phyloP scores from a whole-genome alignment of 192 early-diverging fungal genomes.

The Jimgerdemannia lactiflua region DNA sequence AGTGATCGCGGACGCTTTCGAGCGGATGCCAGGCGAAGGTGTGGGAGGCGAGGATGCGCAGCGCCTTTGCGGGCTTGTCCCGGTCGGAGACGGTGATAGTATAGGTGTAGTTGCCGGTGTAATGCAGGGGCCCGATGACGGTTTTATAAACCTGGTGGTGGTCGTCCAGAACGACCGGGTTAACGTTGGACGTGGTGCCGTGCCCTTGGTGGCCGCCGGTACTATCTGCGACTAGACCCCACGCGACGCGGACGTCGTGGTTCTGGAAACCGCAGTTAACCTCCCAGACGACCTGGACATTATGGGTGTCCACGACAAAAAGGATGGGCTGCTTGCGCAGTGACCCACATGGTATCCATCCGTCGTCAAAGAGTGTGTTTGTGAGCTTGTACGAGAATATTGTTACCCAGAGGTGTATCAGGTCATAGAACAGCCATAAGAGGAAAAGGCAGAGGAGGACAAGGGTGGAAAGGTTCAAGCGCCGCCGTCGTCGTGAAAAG shows the following conservation, averaged over 20 bases:
- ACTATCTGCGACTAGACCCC: conserved; percentile 4
- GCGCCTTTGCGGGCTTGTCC: conserved; percentile 13
- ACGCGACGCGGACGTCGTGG: conserved; percentile 38
- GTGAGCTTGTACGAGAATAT: conserved; percentile 33
- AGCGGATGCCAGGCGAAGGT: conserved; percentile 23
- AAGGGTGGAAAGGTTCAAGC: conserved; percentile 25
- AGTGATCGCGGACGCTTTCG: conserved; percentile 7
- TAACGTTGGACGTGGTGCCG: conserved; percentile 2
- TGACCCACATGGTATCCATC: conserved; percentile 39
- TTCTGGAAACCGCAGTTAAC: conserved; percentile 45
- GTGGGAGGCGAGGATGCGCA: conserved; percentile 21
- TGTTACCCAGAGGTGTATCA: conserved; percentile 1
- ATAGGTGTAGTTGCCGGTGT: conserved; percentile 19
- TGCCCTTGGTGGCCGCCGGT: conserved; percentile 4
- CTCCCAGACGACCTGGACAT: conserved; percentile 54
- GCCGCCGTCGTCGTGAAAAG: conserved; percentile 16
- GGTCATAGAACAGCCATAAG: conserved; percentile 15
- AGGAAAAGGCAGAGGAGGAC: conserved; percentile 15
- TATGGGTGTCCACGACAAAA: conserved; percentile 42
- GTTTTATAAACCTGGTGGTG: conserved; percentile 36
- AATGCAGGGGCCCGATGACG: conserved; percentile 22
- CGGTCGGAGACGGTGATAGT: conserved; percentile 6
- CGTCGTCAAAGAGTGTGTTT: conserved; percentile 44
- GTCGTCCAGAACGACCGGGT: conserved; percentile 23
- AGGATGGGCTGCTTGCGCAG: conserved; percentile 53